These are phyloP conservation scores for Ascochyta fabae DNA, from an alignment of 2,329 filamentous ascomycete species.

Conservation along the genomic window DNA sequence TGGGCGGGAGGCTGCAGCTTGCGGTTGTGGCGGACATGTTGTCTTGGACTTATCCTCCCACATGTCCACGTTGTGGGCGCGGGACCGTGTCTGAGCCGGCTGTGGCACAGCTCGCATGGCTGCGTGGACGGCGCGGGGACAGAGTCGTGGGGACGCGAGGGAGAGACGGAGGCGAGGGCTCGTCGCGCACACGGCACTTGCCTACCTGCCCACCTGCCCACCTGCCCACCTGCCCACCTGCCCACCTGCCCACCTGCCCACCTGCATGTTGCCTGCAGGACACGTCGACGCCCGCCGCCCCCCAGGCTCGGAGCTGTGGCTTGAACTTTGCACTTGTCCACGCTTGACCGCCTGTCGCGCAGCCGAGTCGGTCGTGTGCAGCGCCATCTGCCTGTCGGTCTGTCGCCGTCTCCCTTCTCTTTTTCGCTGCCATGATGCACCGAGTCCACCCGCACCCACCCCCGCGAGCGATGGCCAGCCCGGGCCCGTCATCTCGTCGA, in stretches of 20 bases:
- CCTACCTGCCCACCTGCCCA: not conserved
- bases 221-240: not conserved
- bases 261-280: constrained; percentile 12
- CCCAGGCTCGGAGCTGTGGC: constrained; percentile 19
- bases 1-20: constrained; percentile 2
- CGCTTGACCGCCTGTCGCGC: constrained; percentile 27
- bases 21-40: constrained; percentile 5
- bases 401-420: not conserved
- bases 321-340: constrained; percentile 21
- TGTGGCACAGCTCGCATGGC: constrained; percentile 26
- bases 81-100: constrained; percentile 10
- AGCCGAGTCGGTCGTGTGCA: constrained; percentile 1
- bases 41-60: constrained; percentile 6
- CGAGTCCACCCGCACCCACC: not conserved
- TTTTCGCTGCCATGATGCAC: not conserved
- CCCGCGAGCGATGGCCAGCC: constrained; percentile 1
- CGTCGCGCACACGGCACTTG: constrained; percentile 23
- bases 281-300: constrained; percentile 21
- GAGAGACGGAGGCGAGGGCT: constrained; percentile 11
- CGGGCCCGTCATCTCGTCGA: constrained; percentile 6
- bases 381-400: not conserved
- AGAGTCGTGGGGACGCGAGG: constrained; percentile 1
- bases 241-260: too few relatives aligned
- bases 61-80: constrained; percentile 9
- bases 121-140: not conserved